These are phyloP conservation scores for Trifolium dubium DNA, from an alignment of 306 rosid genomes.

Conservation along the genomic window DNA sequence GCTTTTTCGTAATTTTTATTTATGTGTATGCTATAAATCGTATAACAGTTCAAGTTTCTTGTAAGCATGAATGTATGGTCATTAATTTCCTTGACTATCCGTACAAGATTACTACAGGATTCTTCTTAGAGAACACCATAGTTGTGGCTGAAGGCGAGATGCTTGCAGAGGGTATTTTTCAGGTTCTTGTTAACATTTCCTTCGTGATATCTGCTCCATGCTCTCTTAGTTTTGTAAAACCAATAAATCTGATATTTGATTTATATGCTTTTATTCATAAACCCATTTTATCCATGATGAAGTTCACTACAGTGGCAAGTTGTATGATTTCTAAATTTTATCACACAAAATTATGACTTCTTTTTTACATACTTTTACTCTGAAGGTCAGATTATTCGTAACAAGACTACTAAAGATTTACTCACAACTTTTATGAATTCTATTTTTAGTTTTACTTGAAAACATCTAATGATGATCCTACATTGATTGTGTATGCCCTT, in stretches of 20 bases:
- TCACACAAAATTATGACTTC: background rate
- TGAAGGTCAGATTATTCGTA: background rate
- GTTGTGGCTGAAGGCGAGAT: conserved; percentile 97
- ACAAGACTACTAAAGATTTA: background rate
- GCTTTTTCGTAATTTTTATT: conserved; percentile 5
- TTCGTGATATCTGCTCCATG: conserved; percentile 22
- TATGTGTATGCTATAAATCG: conserved; percentile 12
- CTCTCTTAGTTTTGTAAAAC: conserved; percentile 23
- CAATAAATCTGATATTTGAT: background rate
- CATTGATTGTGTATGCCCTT: conserved; percentile 15
- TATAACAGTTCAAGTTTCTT: conserved; percentile 17
- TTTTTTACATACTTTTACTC: background rate
- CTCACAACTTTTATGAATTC: background rate
- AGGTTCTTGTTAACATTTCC: conserved; percentile 57
- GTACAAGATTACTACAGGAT: conserved; percentile 95
- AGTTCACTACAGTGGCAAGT: conserved; percentile 1
- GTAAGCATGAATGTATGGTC: conserved; percentile 16
- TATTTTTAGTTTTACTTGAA: conserved; percentile 15
- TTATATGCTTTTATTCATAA: conserved; percentile 12
- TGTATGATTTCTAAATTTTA: conserved; percentile 20
- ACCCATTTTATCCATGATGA: background rate
- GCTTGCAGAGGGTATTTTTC: conserved; percentile 78
- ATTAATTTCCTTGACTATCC: conserved; percentile 69
- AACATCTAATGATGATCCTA: conserved; percentile 13
- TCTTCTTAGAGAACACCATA: conserved; percentile 89